phyloP scores from a whole-genome alignment of 257 asterid species.

The Echium plantagineum region DNA sequence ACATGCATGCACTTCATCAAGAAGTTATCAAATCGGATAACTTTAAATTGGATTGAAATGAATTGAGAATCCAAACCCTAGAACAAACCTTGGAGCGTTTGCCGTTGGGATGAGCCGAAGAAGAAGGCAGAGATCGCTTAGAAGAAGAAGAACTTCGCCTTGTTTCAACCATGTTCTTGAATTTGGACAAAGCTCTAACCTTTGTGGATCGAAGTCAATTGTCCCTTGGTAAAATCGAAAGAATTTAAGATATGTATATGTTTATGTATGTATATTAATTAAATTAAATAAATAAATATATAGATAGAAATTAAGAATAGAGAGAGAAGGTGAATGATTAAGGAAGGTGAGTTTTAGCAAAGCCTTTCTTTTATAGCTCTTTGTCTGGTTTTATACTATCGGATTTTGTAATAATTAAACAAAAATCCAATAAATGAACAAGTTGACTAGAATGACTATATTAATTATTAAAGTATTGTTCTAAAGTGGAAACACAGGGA shows the following conservation, averaged over 20 bases:
- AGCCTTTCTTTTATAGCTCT: no score
- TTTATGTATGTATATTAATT: no score
- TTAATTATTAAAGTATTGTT: no score
- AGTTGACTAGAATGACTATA: no score
- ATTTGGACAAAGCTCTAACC: constrained; percentile 1
- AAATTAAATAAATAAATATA: no score
- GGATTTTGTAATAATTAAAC: no score
- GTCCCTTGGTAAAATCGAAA: not conserved
- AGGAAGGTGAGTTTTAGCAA: no score
- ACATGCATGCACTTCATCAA: not conserved
- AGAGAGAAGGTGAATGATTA: no score
- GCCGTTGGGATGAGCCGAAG: constrained; percentile 46
- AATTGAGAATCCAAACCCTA: constrained; percentile 6
- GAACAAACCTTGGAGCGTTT: constrained; percentile 73
- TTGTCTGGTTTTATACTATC: no score
- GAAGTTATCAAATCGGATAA: not conserved
- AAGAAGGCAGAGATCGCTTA: constrained; percentile 48
- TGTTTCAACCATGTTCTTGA: constrained; percentile 66
- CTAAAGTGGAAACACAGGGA: no score
- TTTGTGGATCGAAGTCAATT: not conserved
- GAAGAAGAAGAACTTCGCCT: constrained; percentile 76
- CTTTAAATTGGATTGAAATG: not conserved
- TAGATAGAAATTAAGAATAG: no score
- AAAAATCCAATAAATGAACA: no score
- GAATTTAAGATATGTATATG: not conserved